A percentile compares a stretch with the other conserved stretches of the same genome.
These are phyloP conservation scores for Triticum aestivum DNA, from an alignment of 176 grass and related monocot genomes.

Conservation along the genomic window DNA sequence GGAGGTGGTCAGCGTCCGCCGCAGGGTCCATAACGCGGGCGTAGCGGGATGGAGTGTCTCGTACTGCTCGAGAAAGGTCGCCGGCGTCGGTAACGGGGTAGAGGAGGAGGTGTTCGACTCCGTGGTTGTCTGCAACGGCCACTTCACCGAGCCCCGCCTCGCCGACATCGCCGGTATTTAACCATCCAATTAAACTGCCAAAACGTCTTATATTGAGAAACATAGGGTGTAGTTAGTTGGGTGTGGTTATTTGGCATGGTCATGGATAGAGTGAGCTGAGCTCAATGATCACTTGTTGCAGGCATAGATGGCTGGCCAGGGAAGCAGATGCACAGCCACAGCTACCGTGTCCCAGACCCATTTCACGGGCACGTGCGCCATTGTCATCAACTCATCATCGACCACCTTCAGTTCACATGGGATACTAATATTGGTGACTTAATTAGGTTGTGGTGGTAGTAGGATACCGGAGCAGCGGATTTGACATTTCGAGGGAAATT, in stretches of 20 bases:
- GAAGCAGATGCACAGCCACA: slow-evolving; percentile 67
- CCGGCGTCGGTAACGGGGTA: background rate
- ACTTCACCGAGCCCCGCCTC: slow-evolving; percentile 43
- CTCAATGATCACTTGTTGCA: background rate
- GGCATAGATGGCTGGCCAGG: slow-evolving; percentile 55
- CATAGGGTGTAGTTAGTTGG: no score
- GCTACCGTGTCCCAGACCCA: slow-evolving; percentile 53
- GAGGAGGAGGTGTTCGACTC: slow-evolving; percentile 37
- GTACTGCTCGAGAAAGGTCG: background rate
- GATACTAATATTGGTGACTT: no score
- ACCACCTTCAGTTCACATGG: no score
- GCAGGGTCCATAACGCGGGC: background rate
- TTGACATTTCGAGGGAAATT: no score
- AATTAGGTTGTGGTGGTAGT: no score
- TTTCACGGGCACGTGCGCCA: slow-evolving; percentile 19
- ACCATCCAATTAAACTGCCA: background rate
- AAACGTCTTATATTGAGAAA: no score
- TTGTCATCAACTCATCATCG: no score
- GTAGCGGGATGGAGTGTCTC: slow-evolving; percentile 11
- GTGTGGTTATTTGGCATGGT: no score
- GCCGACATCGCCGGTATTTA: slow-evolving; percentile 56
- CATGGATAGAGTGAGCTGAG: no score
- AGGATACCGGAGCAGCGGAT: no score
- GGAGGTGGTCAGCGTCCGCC: slow-evolving; percentile 43
- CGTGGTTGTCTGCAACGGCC: slow-evolving; percentile 59